phyloP scores from a whole-genome alignment of 139 green algal species.

The Picochlorum sp. region DNA sequence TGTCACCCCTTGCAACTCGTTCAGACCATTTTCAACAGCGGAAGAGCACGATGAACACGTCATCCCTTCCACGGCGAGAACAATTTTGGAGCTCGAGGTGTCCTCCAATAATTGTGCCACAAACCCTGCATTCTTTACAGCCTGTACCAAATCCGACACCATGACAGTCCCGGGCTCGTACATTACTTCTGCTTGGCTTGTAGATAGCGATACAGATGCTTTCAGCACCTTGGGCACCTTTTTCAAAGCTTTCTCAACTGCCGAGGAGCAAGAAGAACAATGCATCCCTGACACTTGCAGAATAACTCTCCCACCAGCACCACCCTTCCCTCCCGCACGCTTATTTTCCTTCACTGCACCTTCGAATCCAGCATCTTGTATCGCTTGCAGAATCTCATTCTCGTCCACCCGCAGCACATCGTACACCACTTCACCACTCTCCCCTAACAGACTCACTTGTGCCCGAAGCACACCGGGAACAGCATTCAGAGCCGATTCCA shows the following conservation, averaged over 20 bases:
- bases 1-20: constrained; percentile 6
- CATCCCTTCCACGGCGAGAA: constrained; percentile 19
- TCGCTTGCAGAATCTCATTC: constrained; percentile 33
- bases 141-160: constrained; percentile 24
- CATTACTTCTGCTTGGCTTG: constrained; percentile 22
- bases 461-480: constrained; percentile 49
- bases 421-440: constrained; percentile 47
- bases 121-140: constrained; percentile 62
- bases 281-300: constrained; percentile 59
- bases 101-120: constrained; percentile 16
- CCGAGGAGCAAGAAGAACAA: constrained; percentile 49
- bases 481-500: constrained; percentile 57
- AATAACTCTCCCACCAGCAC: neutral
- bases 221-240: constrained; percentile 25
- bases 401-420: neutral
- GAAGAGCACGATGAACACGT: constrained; percentile 18
- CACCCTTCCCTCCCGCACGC: neutral
- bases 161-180: constrained; percentile 1
- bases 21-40: constrained; percentile 19
- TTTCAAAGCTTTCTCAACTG: constrained; percentile 44
- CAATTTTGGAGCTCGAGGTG: constrained; percentile 20
- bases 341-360: constrained; percentile 23
- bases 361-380: constrained; percentile 75
- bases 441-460: constrained; percentile 56
- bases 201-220: constrained; percentile 34